Evolutionary conservation across 345 rosid species (phyloP), one percentile per base, ranked within the genome.

Genomic region (Hibiscus trionum): DNA sequence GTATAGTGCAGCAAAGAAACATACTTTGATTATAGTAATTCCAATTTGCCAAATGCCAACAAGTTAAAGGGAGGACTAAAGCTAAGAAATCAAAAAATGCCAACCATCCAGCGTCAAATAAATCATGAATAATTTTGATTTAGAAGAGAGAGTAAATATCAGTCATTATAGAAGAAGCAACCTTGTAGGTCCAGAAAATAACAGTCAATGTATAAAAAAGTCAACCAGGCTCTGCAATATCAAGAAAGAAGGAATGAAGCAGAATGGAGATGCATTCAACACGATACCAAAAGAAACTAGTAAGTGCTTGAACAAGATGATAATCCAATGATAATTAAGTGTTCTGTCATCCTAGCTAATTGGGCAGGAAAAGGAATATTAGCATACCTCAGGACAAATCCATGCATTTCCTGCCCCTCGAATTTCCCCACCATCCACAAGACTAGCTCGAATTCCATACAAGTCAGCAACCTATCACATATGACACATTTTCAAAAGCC

Each of bases 371-470:
- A 37, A 24, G 62, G 35, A 3, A 42, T 19, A 29, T 26, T n/a
- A 16, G 56, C 69, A 66, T 82, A 94, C 98, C 95, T 94, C 98
- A 29, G 93, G 97, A 77, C 96, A 94, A 69, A 94, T 82, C 98
- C 98, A 94, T 66, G 97, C 97, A 86, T 94, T 94, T 75, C 98
- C 98, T 39, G 98, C 98, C 68, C 98, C 98, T 57, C 98, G 89
- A 82, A 94, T 90, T 78, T 94, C 98, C 74, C 98, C 97, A 74
- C 98, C 98, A 85, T 94, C 98, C 68, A 94, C 98, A 83, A 94
- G 95, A 83, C 86, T 90, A 78, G 98, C 98, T 88, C 98, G 86
- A 71, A 94, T 94, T 79, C 98, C 98, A 84, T 94, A 94, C 62
- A 94, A 77, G 80, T 94, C 97, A 37, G 98, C 93, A 82, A 94